Conservation (phyloP, 495 filamentous ascomycete genomes). For the Neurospora sp. region DNA sequence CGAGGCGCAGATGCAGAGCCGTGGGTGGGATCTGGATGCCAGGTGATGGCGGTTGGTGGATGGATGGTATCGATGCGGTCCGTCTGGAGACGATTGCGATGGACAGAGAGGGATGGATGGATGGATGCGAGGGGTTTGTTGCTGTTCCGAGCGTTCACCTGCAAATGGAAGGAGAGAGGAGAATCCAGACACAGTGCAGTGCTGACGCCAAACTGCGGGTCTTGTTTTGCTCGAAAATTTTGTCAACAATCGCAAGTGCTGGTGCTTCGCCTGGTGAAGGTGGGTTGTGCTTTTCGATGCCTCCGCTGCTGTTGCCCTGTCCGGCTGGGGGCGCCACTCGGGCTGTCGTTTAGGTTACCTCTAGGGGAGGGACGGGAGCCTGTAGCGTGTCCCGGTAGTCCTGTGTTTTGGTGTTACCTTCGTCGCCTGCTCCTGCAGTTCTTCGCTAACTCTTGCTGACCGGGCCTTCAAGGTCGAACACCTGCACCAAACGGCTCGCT, state of each 20-base stretch:
- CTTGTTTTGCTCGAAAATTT: slow-evolving; percentile 18
- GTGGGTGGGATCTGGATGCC: not conserved
- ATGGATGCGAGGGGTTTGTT: not conserved
- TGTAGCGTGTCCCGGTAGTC: not conserved
- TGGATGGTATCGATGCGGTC: not conserved
- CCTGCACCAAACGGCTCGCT: not conserved
- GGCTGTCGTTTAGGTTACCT: not conserved
- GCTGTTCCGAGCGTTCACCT: not conserved
- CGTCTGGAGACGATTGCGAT: not conserved
- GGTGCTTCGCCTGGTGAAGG: slow-evolving; percentile 3
- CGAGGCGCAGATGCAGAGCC: not conserved
- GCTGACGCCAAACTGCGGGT: not conserved
- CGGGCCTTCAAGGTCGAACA: not conserved
- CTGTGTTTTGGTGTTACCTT: not conserved
- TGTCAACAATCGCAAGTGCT: slow-evolving; percentile 24
- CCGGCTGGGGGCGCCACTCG: not conserved
- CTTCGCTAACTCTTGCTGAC: not conserved
- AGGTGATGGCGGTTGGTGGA: not conserved
- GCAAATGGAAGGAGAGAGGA: not conserved
- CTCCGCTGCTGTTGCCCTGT: not conserved
- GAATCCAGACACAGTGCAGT: not conserved
- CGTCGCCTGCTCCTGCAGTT: not conserved
- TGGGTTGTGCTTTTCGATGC: not conserved
- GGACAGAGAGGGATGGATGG: not conserved
- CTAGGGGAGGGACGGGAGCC: not conserved